A percentile compares a stretch with the other conserved stretches of the same genome.
Evolutionary conservation across 257 asterid species (phyloP).

Genomic region (Cordia subcordata): DNA sequence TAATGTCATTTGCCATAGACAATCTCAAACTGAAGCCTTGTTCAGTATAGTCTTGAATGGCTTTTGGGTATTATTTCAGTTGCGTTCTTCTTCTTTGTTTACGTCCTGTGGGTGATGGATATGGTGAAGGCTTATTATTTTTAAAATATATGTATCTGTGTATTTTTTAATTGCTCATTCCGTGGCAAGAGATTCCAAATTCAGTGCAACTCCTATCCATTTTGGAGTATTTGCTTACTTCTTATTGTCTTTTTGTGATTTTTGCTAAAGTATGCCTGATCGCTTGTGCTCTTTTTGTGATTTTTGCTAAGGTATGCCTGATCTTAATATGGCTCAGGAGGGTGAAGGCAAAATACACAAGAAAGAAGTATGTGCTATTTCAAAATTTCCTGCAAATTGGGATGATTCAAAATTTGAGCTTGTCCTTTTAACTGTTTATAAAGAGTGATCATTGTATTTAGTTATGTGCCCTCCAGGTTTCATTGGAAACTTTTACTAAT

Average conservation of each 20-base stretch:
- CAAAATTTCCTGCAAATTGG: not conserved
- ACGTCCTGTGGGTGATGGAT: too few relatives aligned
- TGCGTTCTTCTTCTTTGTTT: too few relatives aligned
- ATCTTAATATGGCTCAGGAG: slow-evolving; percentile 1
- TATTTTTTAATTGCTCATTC: not conserved
- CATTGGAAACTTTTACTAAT: not conserved
- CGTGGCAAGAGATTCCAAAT: not conserved
- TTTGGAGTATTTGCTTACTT: not conserved
- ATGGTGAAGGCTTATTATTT: too few relatives aligned
- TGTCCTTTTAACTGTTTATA: not conserved
- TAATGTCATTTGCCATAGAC: too few relatives aligned
- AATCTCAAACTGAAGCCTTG: too few relatives aligned
- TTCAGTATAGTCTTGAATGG: too few relatives aligned
- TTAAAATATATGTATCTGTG: too few relatives aligned
- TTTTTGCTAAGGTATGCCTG: slow-evolving; percentile 12
- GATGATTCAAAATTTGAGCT: not conserved
- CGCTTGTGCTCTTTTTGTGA: not conserved
- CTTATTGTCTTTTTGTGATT: not conserved
- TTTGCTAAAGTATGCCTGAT: slow-evolving; percentile 2
- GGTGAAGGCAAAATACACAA: slow-evolving; percentile 1
- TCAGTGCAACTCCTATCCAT: not conserved
- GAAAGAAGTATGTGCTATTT: slow-evolving; percentile 14
- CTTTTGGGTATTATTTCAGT: too few relatives aligned
- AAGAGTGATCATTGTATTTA: not conserved
- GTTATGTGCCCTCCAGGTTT: not conserved